Evolutionary conservation across 495 filamentous ascomycete genomes (phyloP), one percentile per base, ranked within the genome.

Genomic region (Sordaria brevicollis): DNA sequence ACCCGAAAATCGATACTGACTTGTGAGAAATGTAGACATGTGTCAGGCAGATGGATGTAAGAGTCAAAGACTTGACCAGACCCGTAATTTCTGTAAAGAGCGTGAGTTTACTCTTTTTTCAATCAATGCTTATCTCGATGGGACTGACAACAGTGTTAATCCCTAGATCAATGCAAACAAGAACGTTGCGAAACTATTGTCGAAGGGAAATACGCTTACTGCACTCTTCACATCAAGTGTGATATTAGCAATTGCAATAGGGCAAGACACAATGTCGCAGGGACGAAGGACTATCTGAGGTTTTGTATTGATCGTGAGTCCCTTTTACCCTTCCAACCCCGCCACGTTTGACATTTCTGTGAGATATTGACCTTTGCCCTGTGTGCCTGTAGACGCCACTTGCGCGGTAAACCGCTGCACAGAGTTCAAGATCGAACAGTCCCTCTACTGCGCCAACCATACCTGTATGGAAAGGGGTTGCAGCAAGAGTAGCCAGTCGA

Each of bases 391-490:
- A 81, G 79, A 80, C 19, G 76, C 73, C 36, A 72, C 66, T 37
- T 81, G 79, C 69, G 65, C 74, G 2, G 71, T 65, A 7, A 29
- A 38, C 10, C 67, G 65, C 4, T 81, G 79, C 35, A 35, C 19
- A 1, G 65, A 68, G 11, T 65, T 66, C 25, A 79, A 76, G 71
- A 6, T 38, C 0, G 65, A 71, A 0, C 66, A 66, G 4, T 78
- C 75, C 0, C 11, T 36, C 0, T 74, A 74, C n/a, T 81, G 79
- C 19, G 43, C 65, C 0, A 67, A 41, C 1, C 78, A 81, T 37
- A 78, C 77, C 0, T 81, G 78, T 67, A 67, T 25, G 2, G 74
- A 74, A 35, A 72, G 78, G 43, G 68, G 66, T 3, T 81, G 79
- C 54, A 69, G 43, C 2, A 73, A 68, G 31, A 73, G 74, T 17